Conservation (phyloP, 2,329 filamentous ascomycete genomes). For the Neurospora sp. region DNA sequence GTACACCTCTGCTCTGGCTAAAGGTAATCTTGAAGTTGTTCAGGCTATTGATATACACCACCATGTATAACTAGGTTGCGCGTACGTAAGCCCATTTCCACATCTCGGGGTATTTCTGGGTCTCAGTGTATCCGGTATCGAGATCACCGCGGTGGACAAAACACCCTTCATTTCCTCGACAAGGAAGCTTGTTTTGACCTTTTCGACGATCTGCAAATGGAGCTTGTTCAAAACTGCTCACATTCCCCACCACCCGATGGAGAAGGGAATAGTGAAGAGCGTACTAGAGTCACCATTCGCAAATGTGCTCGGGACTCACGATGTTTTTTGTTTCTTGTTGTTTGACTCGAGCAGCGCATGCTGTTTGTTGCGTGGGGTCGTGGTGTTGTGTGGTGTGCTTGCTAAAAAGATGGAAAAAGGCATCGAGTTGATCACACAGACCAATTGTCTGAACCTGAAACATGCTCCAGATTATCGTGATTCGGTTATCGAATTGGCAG, state of each 20-base stretch:
- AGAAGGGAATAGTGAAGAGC: neutral
- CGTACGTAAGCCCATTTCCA: neutral
- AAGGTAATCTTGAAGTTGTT: neutral
- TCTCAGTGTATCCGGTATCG: neutral
- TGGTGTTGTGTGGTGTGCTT: neutral
- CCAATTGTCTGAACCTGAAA: neutral
- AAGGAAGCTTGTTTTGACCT: neutral
- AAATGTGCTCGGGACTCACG: neutral
- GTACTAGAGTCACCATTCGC: neutral
- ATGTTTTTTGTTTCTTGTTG: neutral
- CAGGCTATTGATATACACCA: neutral
- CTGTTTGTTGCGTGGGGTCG: neutral
- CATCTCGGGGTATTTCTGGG: neutral
- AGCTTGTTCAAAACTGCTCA: neutral
- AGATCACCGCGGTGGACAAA: neutral
- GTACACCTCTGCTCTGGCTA: neutral
- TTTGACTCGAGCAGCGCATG: neutral
- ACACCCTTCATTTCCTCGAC: neutral
- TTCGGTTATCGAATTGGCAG: neutral
- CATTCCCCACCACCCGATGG: neutral
- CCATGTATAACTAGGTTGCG: neutral
- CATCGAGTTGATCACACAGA: neutral
- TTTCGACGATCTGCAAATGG: neutral
- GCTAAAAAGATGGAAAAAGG: neutral
- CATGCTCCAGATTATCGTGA: neutral